Evolutionary conservation across 495 filamentous ascomycete genomes (phyloP).

Genomic region (Tuber brumale): DNA sequence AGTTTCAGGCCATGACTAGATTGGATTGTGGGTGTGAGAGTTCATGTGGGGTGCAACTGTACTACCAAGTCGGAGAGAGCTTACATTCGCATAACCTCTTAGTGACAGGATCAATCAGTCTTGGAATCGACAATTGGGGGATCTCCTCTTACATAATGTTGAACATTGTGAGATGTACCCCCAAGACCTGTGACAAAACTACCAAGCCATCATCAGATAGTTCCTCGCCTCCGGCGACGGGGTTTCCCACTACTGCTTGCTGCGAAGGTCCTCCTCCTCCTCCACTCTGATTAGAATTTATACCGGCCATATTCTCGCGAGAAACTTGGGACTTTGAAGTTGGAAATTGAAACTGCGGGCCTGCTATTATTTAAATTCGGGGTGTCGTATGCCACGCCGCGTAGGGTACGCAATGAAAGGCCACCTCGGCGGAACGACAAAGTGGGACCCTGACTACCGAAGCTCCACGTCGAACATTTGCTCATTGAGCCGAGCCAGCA

Average conservation of each 20-base stretch:
- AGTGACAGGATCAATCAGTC: slow-evolving; percentile 46
- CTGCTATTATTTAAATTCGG: too few species aligned
- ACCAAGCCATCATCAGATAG: slow-evolving; percentile 51
- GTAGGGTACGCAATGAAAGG: too few species aligned
- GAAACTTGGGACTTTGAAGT: too few species aligned
- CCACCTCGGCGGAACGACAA: too few species aligned
- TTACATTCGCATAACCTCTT: slow-evolving; percentile 27
- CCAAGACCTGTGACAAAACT: slow-evolving; percentile 49
- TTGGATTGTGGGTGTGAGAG: slow-evolving; percentile 40
- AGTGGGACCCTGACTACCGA: too few species aligned
- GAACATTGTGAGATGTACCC: slow-evolving; percentile 48
- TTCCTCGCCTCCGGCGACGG: slow-evolving; percentile 7
- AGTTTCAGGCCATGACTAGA: slow-evolving; percentile 72
- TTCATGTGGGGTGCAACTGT: background rate
- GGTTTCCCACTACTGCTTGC: background rate
- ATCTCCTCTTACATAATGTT: slow-evolving; percentile 45
- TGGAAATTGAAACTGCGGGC: too few species aligned
- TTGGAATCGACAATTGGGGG: slow-evolving; percentile 16
- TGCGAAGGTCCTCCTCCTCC: background rate
- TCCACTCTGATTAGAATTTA: slow-evolving; percentile 16
- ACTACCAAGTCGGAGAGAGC: background rate
- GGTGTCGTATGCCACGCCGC: too few species aligned
- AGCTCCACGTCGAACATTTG: too few species aligned
- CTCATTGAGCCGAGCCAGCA: too few species aligned
- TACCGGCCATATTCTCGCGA: background rate